Evolutionary conservation across 129 eudicot species (phyloP).

Genomic region (Flaveria robusta): DNA sequence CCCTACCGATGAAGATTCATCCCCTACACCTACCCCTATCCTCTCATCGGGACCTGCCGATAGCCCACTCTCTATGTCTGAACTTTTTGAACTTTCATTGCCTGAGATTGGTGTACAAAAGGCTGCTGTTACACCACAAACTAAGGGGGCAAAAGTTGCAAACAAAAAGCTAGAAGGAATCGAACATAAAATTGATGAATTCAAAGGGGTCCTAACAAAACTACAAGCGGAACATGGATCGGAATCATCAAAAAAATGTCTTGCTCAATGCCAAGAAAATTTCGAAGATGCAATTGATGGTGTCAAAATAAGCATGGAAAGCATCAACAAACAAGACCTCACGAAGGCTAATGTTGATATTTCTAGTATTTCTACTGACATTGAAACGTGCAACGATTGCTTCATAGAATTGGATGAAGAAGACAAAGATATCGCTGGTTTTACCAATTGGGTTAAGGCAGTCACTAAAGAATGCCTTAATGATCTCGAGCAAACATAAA

Average conservation of each 20-base stretch:
- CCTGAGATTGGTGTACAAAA: constrained; percentile 20
- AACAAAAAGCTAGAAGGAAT: constrained; percentile 11
- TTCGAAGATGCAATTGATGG: constrained; percentile 30
- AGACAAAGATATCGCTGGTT: constrained; percentile 27
- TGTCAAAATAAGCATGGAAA: constrained; percentile 23
- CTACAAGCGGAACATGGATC: constrained; percentile 13
- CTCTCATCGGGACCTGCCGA: neutral
- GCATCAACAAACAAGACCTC: constrained; percentile 16
- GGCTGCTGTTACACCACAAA: neutral
- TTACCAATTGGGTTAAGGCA: constrained; percentile 37
- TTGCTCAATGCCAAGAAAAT: constrained; percentile 38
- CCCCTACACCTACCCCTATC: constrained; percentile 6
- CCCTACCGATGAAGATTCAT: neutral
- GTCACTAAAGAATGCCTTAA: constrained; percentile 34
- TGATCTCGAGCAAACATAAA: constrained; percentile 18
- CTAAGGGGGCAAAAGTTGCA: neutral
- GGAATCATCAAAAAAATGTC: constrained; percentile 30
- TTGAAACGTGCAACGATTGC: constrained; percentile 38
- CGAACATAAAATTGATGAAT: constrained; percentile 21
- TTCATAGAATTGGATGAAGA: constrained; percentile 34
- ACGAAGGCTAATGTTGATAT: constrained; percentile 38
- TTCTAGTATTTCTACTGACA: constrained; percentile 21
- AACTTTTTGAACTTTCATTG: constrained; percentile 19
- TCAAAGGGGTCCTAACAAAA: constrained; percentile 13
- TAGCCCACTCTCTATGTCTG: constrained; percentile 21